These are phyloP conservation scores for Gossypium turneri DNA, from an alignment of 345 rosid genomes.

Conservation along the genomic window DNA sequence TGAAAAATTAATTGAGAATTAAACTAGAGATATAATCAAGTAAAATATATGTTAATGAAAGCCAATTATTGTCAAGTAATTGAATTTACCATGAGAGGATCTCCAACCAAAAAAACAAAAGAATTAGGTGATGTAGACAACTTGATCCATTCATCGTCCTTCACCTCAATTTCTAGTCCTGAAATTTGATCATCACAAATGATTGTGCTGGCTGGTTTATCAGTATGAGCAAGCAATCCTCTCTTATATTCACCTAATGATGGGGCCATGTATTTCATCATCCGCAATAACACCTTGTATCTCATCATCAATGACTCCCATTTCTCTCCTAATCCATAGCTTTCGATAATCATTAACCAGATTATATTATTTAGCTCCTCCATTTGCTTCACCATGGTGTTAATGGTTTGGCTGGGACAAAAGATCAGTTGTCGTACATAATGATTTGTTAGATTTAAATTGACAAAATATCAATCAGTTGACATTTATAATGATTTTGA, in stretches of 20 bases:
- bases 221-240: slow-evolving; percentile 3
- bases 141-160: neutral
- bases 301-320: neutral
- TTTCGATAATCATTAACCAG: slow-evolving; percentile 13
- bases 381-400: slow-evolving; percentile 2
- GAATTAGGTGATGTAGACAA: slow-evolving; percentile 2
- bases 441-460: neutral
- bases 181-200: slow-evolving; percentile 5
- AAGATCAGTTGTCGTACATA: neutral
- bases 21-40: no score
- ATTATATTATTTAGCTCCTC: slow-evolving; percentile 15
- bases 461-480: no score
- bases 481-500: no score
- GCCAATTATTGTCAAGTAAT: no score
- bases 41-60: no score
- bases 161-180: slow-evolving; percentile 9
- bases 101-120: slow-evolving; percentile 13
- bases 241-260: neutral
- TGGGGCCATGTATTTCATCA: slow-evolving; percentile 15
- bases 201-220: slow-evolving; percentile 2
- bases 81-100: slow-evolving; percentile 12
- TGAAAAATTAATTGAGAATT: no score
- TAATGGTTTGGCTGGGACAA: neutral
- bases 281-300: neutral
- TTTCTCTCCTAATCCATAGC: slow-evolving; percentile 12